These are phyloP conservation scores for Saprolegnia parasitica DNA, from an alignment of 352 stramenopile genomes.

Conservation along the genomic window DNA sequence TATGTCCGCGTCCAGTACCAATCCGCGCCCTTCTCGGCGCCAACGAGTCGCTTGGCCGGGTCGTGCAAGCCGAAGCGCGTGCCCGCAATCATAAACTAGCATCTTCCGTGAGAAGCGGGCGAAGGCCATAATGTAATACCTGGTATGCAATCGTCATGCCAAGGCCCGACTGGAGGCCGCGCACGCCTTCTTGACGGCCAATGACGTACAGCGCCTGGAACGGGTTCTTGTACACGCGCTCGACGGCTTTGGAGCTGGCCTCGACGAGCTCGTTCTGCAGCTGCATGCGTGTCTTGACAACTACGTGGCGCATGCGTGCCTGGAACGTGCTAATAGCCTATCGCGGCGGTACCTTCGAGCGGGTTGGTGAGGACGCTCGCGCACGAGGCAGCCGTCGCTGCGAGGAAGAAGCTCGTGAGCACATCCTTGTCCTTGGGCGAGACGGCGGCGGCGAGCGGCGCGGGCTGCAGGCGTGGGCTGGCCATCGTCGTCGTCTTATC, in stretches of 20 bases:
- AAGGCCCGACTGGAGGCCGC: constrained; percentile 23
- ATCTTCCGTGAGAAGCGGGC: background rate
- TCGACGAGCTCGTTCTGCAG: constrained; percentile 29
- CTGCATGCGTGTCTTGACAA: constrained; percentile 30
- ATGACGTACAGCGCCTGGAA: constrained; percentile 27
- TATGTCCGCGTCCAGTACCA: constrained; percentile 13
- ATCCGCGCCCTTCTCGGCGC: constrained; percentile 8
- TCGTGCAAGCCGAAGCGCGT: constrained; percentile 27
- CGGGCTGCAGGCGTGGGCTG: background rate
- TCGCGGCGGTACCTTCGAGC: background rate
- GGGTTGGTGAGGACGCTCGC: constrained; percentile 16
- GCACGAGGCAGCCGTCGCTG: constrained; percentile 19
- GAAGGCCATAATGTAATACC: constrained; percentile 17
- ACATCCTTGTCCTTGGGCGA: constrained; percentile 26
- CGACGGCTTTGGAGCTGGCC: constrained; percentile 11
- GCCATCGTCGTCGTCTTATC: constrained; percentile 11
- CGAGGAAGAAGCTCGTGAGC: constrained; percentile 29
- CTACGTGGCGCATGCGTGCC: constrained; percentile 8
- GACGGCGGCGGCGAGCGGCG: background rate
- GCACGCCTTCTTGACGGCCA: constrained; percentile 26
- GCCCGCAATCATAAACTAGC: constrained; percentile 30
- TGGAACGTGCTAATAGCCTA: no score
- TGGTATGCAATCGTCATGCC: constrained; percentile 30
- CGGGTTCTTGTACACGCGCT: constrained; percentile 29
- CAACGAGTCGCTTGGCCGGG: constrained; percentile 14